phyloP scores from a whole-genome alignment of 225 moss, liverwort and hornwort genomes.

The Pleurozium schreberi region DNA sequence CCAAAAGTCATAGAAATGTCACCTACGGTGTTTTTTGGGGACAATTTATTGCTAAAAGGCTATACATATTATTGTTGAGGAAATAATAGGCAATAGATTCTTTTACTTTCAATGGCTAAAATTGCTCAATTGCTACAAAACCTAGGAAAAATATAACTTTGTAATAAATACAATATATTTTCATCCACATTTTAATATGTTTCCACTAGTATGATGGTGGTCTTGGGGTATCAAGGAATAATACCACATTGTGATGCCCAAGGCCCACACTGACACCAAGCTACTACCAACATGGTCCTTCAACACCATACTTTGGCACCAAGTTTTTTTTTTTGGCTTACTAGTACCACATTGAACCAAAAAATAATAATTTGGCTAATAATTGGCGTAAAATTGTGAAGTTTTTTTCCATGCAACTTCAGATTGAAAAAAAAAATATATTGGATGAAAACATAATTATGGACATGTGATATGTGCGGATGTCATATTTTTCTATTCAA shows the following conservation, averaged over 20 bases:
- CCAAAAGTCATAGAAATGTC: neutral
- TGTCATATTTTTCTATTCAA: too few relatives aligned
- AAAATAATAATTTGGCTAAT: too few relatives aligned
- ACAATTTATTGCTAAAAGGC: neutral
- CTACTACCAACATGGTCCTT: neutral
- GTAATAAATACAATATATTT: fast-evolving
- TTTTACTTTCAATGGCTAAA: neutral
- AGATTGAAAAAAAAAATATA: too few relatives aligned
- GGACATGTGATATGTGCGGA: too few relatives aligned
- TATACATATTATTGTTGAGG: neutral
- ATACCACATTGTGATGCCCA: neutral
- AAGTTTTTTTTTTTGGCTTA: too few relatives aligned
- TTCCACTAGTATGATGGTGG: neutral
- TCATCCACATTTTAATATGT: neutral
- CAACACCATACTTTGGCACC: neutral
- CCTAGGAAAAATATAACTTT: neutral
- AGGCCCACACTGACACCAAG: neutral
- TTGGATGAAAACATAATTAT: too few relatives aligned
- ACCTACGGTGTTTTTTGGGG: fast-evolving
- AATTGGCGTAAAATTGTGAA: too few relatives aligned
- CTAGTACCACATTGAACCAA: too few relatives aligned
- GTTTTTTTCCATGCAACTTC: too few relatives aligned
- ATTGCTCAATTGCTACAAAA: neutral
- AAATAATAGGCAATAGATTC: neutral
- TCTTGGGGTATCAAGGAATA: neutral